Base-by-base conservation (phyloP, 768 basidiomycete genomes). In the Russula dissimulans region DNA sequence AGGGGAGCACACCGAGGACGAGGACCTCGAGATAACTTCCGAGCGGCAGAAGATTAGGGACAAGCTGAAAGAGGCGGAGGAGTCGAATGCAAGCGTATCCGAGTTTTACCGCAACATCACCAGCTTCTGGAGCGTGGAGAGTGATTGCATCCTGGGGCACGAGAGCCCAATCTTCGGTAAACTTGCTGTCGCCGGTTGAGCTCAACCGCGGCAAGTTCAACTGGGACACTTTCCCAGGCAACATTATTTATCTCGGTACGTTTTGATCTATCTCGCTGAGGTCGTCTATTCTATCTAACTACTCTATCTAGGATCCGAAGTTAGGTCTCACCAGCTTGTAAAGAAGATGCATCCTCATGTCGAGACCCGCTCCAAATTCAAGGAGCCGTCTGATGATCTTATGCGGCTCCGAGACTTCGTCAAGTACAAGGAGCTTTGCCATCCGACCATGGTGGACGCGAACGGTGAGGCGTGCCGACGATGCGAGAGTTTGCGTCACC, bases 181-280 rank as follows among this genome's bases (percentile, higher is more conserved):
- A n/a, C n/a, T n/a, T n/a, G n/a, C n/a, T n/a, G n/a, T n/a, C n/a
- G n/a, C n/a, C n/a, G n/a, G n/a, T n/a, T 58, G 66, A 72, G 63
- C 49, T 73, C 43, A 41, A 68, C 59, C 32, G 26, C 51, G 36
- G 50, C 58, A 72, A 67, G 53, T 51, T 72, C 55, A 47, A 65
- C 51, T 49, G 39, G 64, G 52, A 29, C 5, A 65, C 60, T 52
- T 68, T 72, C 58, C n/a, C n/a, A 15, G 60, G 60, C 17, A 56
- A 56, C 8, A 42, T 38, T 1, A 18, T 61, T 5, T 11, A 45
- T 36, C 32, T 61, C 0, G 32, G 60, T 56, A 31, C n/a, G 48
- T 56, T 52, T 39, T 14, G 4, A 43, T 52, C 44, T 45, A 44
- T 44, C 18, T 49, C 5, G 46, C 10, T n/a, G 34, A 58, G 26